These are phyloP conservation scores for Botrytis squamosa DNA, from an alignment of 2,329 filamentous ascomycete genomes.

Conservation along the genomic window DNA sequence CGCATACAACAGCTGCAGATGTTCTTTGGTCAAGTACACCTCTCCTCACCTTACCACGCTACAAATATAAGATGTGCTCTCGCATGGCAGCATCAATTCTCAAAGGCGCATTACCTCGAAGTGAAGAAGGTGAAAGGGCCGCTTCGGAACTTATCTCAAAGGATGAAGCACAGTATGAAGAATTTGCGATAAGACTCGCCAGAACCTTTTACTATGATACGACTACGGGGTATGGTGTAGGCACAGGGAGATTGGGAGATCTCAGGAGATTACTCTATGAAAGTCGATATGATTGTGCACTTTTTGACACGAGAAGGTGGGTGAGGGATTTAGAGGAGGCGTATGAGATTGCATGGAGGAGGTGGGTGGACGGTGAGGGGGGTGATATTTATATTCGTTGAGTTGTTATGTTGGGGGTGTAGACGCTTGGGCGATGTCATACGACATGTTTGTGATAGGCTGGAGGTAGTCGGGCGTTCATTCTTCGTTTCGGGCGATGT, in stretches of 20 bases:
- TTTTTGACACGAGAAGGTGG: constrained; percentile 93
- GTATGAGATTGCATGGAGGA: constrained; percentile 83
- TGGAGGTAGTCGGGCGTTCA: background rate
- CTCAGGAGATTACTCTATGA: constrained; percentile 80
- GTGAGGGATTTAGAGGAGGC: constrained; percentile 84
- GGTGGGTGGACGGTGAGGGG: constrained; percentile 82
- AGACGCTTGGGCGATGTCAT: background rate
- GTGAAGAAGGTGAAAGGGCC: constrained; percentile 62
- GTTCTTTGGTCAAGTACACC: constrained; percentile 96
- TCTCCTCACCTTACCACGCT: constrained; percentile 82
- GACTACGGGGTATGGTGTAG: constrained; percentile 50
- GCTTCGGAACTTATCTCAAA: constrained; percentile 73
- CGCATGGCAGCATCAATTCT: constrained; percentile 96
- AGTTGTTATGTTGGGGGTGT: background rate
- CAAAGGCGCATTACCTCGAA: constrained; percentile 78
- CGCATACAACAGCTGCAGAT: constrained; percentile 94
- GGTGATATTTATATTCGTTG: constrained; percentile 80
- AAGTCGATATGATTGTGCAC: constrained; percentile 77
- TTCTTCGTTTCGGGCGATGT: background rate
- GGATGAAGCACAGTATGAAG: constrained; percentile 82
- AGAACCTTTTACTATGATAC: constrained; percentile 59
- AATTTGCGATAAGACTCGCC: constrained; percentile 68
- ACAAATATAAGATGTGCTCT: constrained; percentile 98
- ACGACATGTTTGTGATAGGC: background rate
- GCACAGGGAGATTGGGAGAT: constrained; percentile 69